Conservation (phyloP, 2,329 filamentous ascomycete genomes). For the Sphaerulina musiva region DNA sequence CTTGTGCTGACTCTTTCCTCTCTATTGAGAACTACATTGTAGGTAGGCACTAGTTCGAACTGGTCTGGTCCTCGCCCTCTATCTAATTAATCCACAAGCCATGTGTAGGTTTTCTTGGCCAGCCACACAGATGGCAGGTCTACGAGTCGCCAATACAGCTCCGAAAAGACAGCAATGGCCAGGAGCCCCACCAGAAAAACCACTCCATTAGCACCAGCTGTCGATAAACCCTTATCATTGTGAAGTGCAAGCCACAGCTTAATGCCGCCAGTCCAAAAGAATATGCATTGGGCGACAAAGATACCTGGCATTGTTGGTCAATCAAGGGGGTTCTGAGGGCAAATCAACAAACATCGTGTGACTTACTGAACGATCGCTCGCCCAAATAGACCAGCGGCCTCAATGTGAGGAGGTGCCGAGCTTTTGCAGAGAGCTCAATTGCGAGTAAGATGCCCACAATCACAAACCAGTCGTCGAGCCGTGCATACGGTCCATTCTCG, state of each 20-base stretch:
- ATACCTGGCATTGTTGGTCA: slow-evolving; percentile 19
- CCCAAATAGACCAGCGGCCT: slow-evolving; percentile 24
- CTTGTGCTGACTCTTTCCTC: no score
- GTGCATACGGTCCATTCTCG: slow-evolving; percentile 23
- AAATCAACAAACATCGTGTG: no score
- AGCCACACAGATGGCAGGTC: slow-evolving; percentile 26
- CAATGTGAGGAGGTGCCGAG: slow-evolving; percentile 22
- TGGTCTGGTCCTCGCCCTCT: neutral
- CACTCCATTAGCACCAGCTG: slow-evolving; percentile 22
- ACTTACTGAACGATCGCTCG: slow-evolving; percentile 29
- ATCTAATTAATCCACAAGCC: slow-evolving; percentile 16
- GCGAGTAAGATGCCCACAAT: slow-evolving; percentile 25
- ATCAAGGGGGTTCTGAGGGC: neutral
- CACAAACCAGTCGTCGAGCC: slow-evolving; percentile 29
- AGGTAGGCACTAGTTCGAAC: neutral
- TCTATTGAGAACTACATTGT: no score
- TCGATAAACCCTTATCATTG: slow-evolving; percentile 9
- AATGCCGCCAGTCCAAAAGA: slow-evolving; percentile 30
- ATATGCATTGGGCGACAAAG: slow-evolving; percentile 26
- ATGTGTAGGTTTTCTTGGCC: slow-evolving; percentile 20
- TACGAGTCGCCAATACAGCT: slow-evolving; percentile 24
- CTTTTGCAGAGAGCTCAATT: slow-evolving; percentile 18
- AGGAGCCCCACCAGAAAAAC: slow-evolving; percentile 23
- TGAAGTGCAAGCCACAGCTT: slow-evolving; percentile 26
- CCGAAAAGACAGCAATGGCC: slow-evolving; percentile 18